Conservation (phyloP, 108 stramenopile genomes). For the Stephanodiscus triporus region DNA sequence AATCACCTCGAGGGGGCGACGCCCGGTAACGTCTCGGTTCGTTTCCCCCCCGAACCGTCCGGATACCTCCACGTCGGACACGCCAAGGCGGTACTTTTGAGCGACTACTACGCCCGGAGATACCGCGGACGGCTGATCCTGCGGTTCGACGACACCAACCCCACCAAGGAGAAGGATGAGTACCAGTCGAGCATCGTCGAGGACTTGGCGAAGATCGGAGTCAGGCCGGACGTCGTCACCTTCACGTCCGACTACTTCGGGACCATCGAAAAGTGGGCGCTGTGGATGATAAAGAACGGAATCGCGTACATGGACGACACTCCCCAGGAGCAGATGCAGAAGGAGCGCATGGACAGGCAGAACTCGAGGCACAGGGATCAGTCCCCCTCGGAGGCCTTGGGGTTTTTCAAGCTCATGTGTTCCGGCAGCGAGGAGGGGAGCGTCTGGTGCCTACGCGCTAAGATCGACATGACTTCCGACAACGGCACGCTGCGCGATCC, state of each 20-base stretch:
- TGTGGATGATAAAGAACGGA: conserved; percentile 88
- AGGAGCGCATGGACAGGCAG: conserved; percentile 77
- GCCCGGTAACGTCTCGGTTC: conserved; percentile 88
- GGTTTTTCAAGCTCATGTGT: conserved; percentile 88
- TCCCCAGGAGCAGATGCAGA: conserved; percentile 93
- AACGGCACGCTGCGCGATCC: conserved; percentile 99
- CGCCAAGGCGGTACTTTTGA: conserved; percentile 97
- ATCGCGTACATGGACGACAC: conserved; percentile 99
- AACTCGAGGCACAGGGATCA: conserved; percentile 86
- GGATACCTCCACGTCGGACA: conserved; percentile 99
- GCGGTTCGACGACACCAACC: conserved; percentile 99
- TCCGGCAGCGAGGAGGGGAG: conserved; percentile 78
- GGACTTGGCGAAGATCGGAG: conserved; percentile 81
- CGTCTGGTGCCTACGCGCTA: conserved; percentile 96
- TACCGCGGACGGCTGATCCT: conserved; percentile 94
- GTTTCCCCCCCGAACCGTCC: conserved; percentile 99
- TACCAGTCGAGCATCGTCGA: conserved; percentile 90
- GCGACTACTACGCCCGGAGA: conserved; percentile 96
- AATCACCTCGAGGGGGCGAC: conserved; percentile 85
- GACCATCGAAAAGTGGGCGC: conserved; percentile 85
- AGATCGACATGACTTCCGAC: conserved; percentile 93
- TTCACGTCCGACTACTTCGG: conserved; percentile 97
- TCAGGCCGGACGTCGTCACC: conserved; percentile 88
- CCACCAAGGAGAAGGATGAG: conserved; percentile 99
- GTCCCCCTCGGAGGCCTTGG: conserved; percentile 72